Evolutionary conservation across 306 rosid genomes (phyloP), one percentile per base, ranked within the genome.

Genomic region (Crataegus laevigata): DNA sequence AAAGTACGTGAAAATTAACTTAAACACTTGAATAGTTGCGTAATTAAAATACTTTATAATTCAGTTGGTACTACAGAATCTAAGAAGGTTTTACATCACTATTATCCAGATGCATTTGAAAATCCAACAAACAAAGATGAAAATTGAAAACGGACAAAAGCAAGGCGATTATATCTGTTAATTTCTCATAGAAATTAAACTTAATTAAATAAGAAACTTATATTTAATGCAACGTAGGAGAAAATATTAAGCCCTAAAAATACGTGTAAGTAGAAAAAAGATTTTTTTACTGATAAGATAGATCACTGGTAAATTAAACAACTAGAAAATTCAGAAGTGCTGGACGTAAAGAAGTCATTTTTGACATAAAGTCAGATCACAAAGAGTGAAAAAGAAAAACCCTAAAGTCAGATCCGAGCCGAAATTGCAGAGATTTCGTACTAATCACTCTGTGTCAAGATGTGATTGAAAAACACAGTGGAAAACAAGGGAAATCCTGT

Each of bases 381-480:
- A 7, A 32, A 76, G 73, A 51, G 82, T 77, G n/a, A 77, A 36
- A 28, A 42, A 42, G 59, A 19, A 32, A 59, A 70, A 72, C 74
- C 80, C 84, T 81, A 71, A 64, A 52, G 59, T 59, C 81, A 34
- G 76, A 52, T 17, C 54, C 6, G 15, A 25, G 42, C 24, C 22
- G 24, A 22, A 47, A 47, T 47, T 15, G 54, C 54, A 47, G 52
- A 47, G 1, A 47, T 47, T 13, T 3, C 63, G 68, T 64, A 65
- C 45, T 36, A 34, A 50, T 15, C 1, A 47, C 54, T 15, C 54
- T 21, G 15, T 47, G 54, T 47, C 54, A 15, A 47, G 13, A 18
- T 38, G 24, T 59, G 75, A 67, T 47, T 59, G 72, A 68, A 77
- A 45, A 28, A 17, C 67, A 61, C 65, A 59, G 0, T 5, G 42